Evolutionary conservation across 768 basidiomycete species (phyloP), one percentile per base, ranked within the genome.

Genomic region (Boletus reticulatus): DNA sequence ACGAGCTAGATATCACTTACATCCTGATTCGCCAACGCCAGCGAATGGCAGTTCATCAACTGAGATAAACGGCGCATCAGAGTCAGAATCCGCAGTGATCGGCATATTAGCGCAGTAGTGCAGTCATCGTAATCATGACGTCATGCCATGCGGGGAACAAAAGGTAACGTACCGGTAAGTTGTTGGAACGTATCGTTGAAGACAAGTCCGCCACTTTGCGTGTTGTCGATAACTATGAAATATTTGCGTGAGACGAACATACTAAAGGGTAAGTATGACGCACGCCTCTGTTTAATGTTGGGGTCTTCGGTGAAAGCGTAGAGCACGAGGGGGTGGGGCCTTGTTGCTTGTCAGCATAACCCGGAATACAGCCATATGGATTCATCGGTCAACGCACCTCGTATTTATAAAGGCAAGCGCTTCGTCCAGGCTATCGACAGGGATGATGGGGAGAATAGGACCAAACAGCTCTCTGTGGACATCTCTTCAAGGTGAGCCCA

Each of bases 381-480:
- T 14, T 27, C 27, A 29, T 29, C 29, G 29, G 29, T 8, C 8
- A 29, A 29, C 77, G n/a, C 48, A 85, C 87, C 78, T 75, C 3
- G 71, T 67, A 44, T 79, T 80, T 41, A 89, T 68, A 61, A 82
- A 82, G 2, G 75, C 73, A 37, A 88, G 72, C 0, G 83, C 87
- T 19, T 82, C 80, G 3, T 82, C 76, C 8, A 87, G 52, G 50
- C 68, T 73, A 31, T 84, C 79, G 1, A 90, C 78, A 0, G 81
- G 72, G 13, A 89, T 62, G 43, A 92, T 75, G 0, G 88, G 83
- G 8, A 91, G 62, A 22, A 91, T 67, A 0, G 89, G 89, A 0
- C 87, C 89, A 59, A 92, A 92, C 3, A 89, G 66, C 66, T 91
- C 89, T 57, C 88, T 89, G 60, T 19, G 6, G 12, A 53, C 9